Evolutionary conservation across 441 rosid genomes (phyloP).

Genomic region (Corymbia citriodora): DNA sequence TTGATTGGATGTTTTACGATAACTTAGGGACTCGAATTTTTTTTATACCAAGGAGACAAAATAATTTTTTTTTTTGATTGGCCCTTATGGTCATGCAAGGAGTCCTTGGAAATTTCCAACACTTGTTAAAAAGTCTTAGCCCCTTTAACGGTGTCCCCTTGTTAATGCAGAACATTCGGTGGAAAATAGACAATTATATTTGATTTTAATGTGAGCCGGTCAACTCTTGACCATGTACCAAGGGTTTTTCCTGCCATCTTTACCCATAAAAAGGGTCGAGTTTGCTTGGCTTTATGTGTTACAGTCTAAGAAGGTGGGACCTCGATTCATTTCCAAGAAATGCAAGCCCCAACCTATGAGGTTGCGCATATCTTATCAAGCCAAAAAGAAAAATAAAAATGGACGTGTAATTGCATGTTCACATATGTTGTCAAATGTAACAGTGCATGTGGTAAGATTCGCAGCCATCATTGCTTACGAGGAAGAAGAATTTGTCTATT

Average conservation of each 20-base stretch:
- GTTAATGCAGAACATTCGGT: neutral
- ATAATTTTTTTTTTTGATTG: neutral
- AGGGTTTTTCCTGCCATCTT: neutral
- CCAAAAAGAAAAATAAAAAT: neutral
- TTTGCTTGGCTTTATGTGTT: too few species aligned
- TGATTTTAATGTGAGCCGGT: neutral
- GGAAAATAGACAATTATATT: neutral
- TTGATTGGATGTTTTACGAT: neutral
- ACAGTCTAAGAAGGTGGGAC: neutral
- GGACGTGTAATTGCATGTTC: neutral
- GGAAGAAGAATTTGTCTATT: neutral
- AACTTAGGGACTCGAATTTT: neutral
- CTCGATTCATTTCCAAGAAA: neutral
- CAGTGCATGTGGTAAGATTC: neutral
- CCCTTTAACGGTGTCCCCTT: neutral
- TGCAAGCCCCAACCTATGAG: neutral
- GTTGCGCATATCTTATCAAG: neutral
- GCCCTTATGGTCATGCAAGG: neutral
- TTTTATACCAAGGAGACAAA: neutral
- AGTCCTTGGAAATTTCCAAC: neutral
- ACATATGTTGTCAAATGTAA: neutral
- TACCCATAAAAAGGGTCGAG: too few species aligned
- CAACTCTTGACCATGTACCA: neutral
- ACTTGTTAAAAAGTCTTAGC: neutral
- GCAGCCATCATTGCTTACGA: neutral